Evolutionary conservation across 148 eudicot species (phyloP).

Genomic region (Euryodendron excelsum): DNA sequence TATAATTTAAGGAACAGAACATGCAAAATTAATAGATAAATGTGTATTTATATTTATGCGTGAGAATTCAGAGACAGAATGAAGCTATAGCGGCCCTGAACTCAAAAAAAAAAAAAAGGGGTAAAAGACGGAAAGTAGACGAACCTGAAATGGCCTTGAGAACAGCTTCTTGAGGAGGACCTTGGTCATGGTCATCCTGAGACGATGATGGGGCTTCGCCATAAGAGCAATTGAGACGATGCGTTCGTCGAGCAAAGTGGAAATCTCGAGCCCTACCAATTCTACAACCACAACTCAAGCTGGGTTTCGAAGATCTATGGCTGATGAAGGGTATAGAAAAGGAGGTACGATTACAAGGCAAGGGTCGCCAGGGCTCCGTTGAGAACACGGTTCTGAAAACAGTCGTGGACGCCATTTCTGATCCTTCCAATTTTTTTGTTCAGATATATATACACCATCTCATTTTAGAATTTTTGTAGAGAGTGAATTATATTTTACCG

Average conservation of each 20-base stretch:
- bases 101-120: background rate
- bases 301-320: conserved; percentile 1
- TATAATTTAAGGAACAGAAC: background rate
- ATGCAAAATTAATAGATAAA: background rate
- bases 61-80: background rate
- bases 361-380: conserved; percentile 48
- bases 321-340: conserved; percentile 3
- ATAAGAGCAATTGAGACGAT: conserved; percentile 32
- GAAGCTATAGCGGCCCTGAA: background rate
- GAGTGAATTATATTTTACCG: too few species aligned
- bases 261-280: conserved; percentile 22
- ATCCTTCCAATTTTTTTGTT: background rate
- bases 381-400: conserved; percentile 46
- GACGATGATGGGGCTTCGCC: conserved; percentile 25
- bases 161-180: conserved; percentile 90
- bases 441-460: too few species aligned
- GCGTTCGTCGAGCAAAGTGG: conserved; percentile 19
- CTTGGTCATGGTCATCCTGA: conserved; percentile 65
- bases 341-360: conserved; percentile 20
- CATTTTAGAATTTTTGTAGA: too few species aligned
- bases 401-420: conserved; percentile 59
- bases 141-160: conserved; percentile 88
- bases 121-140: background rate
- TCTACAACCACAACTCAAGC: conserved; percentile 32
- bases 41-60: too few species aligned